Evolutionary conservation across 306 rosid genomes (phyloP).

Genomic region (Sesbania bispinosa): DNA sequence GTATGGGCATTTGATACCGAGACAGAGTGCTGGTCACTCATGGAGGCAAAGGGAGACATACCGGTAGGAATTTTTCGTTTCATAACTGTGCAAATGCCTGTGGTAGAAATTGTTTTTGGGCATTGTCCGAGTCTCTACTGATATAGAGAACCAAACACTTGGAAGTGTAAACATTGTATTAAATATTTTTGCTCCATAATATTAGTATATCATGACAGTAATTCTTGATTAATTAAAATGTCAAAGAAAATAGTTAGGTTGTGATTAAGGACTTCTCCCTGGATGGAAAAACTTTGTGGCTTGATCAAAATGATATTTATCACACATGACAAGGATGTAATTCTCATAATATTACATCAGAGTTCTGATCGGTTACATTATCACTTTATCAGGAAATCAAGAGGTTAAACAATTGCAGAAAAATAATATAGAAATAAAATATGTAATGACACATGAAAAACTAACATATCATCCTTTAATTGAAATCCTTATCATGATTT

Average conservation of each 20-base stretch:
- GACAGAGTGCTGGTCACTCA: constrained; percentile 96
- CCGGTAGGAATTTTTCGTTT: neutral
- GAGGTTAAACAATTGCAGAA: too few relatives aligned
- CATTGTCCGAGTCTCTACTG: neutral
- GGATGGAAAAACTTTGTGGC: neutral
- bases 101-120: constrained; percentile 6
- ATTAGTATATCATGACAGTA: neutral
- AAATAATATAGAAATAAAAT: too few relatives aligned
- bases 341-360: neutral
- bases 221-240: neutral
- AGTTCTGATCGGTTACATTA: neutral
- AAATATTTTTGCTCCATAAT: constrained; percentile 13
- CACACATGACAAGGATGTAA: neutral
- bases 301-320: constrained; percentile 2
- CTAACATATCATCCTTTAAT: neutral
- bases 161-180: neutral
- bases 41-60: too few relatives aligned
- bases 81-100: neutral
- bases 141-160: neutral
- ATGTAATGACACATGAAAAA: neutral
- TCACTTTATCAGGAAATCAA: neutral
- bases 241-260: neutral
- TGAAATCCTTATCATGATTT: neutral
- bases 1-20: constrained; percentile 94
- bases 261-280: neutral